phyloP scores from a whole-genome alignment of 257 asterid species.

The Fraxinus pennsylvanica region DNA sequence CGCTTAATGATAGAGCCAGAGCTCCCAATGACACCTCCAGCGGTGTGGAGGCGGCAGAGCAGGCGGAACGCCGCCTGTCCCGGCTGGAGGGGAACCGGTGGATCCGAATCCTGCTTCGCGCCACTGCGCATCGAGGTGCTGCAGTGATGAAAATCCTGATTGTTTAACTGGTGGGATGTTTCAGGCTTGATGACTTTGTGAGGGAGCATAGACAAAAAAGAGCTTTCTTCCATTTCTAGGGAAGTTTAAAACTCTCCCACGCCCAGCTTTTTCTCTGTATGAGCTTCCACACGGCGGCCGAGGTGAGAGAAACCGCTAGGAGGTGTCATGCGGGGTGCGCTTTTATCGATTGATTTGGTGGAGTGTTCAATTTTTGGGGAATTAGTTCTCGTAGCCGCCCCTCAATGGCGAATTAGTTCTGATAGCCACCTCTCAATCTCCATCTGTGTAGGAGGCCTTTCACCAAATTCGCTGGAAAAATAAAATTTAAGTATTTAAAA shows the following conservation, averaged over 20 bases:
- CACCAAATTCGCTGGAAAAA: too few species aligned
- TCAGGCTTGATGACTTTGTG: conserved; percentile 23
- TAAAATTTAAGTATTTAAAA: too few species aligned
- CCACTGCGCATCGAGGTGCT: conserved; percentile 15
- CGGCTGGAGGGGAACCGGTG: conserved; percentile 19
- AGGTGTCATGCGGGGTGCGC: not conserved
- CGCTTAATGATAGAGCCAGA: conserved; percentile 44
- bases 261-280: not conserved
- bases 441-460: too few species aligned
- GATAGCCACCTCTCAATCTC: too few species aligned
- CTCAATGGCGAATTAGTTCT: too few species aligned
- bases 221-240: conserved; percentile 25
- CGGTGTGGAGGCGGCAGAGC: conserved; percentile 50
- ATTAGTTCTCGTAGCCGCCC: too few species aligned
- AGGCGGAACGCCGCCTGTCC: conserved; percentile 47
- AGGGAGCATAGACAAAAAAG: conserved; percentile 14
- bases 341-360: not conserved
- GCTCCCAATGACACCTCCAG: conserved; percentile 58
- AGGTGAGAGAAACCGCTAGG: too few species aligned
- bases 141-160: not conserved
- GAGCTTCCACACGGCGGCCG: not conserved
- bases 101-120: conserved; percentile 10
- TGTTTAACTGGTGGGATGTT: conserved; percentile 18
- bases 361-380: not conserved
- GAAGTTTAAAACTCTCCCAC: not conserved